Conservation (phyloP, 225 moss, liverwort and hornwort genomes). For the Pleurozium schreberi region DNA sequence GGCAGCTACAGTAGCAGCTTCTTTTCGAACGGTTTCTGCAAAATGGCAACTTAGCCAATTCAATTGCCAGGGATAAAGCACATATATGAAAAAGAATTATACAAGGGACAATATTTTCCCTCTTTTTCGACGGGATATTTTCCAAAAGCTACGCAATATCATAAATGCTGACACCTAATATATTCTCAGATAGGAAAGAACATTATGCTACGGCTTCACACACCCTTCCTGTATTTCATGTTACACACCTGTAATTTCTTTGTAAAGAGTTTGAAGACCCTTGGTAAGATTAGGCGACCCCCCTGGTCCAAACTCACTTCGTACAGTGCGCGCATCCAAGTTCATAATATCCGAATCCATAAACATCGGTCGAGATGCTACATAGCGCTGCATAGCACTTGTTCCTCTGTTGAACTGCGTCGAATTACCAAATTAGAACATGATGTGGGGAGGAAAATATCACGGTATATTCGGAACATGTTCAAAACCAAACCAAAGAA, state of each 20-base stretch:
- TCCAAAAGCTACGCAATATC: background rate
- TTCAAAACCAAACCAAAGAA: background rate
- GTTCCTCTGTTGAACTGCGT: conserved; percentile 89
- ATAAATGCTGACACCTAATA: background rate
- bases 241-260: conserved; percentile 71
- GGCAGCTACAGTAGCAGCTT: conserved; percentile 83
- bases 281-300: conserved; percentile 49
- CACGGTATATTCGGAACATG: background rate
- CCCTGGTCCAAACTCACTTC: conserved; percentile 44
- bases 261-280: conserved; percentile 82
- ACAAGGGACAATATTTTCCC: background rate
- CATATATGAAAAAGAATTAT: background rate
- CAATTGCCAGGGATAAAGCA: background rate
- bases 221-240: background rate
- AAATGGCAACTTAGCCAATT: background rate
- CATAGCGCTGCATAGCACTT: conserved; percentile 97
- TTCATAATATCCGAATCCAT: conserved; percentile 94
- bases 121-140: background rate
- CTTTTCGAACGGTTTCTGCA: conserved; percentile 87
- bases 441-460: background rate
- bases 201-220: background rate
- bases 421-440: background rate
- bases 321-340: conserved; percentile 76
- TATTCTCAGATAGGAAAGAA: background rate
- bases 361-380: conserved; percentile 94